phyloP scores from a whole-genome alignment of 2,329 filamentous ascomycete species.

The Pyrenophora graminea region DNA sequence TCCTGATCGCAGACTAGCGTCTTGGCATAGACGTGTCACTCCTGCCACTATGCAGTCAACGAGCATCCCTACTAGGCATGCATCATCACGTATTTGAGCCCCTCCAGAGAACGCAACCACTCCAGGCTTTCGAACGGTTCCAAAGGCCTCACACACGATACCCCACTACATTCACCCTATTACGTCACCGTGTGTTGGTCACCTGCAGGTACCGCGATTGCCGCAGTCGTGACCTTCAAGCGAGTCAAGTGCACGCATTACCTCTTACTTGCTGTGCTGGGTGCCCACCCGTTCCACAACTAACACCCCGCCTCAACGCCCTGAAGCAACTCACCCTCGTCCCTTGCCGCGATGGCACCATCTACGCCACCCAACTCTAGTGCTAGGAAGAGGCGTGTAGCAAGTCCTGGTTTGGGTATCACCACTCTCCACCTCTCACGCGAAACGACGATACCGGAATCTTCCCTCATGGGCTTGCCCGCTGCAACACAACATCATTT shows the following conservation, averaged over 20 bases:
- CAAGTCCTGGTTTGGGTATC: conserved; percentile 1
- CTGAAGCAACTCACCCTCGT: background rate
- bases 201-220: conserved; percentile 13
- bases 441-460: conserved; percentile 2
- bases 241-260: conserved; percentile 5
- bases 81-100: background rate
- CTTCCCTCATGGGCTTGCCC: background rate
- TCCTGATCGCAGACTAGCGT: conserved; percentile 7
- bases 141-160: background rate
- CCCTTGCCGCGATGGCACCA: conserved; percentile 6
- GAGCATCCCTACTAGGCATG: background rate
- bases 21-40: conserved; percentile 17
- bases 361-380: background rate
- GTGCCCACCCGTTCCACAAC: background rate
- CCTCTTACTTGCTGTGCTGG: background rate
- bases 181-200: conserved; percentile 1
- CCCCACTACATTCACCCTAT: conserved; percentile 3
- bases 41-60: conserved; percentile 8
- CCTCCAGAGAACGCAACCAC: background rate
- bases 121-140: background rate
- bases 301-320: background rate
- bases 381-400: conserved; percentile 12
- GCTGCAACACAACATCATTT: background rate
- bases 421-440: conserved; percentile 2
- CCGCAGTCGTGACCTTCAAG: conserved; percentile 6